Conservation (phyloP, 164 flowering plant genomes). For the Vitis rupestris region DNA sequence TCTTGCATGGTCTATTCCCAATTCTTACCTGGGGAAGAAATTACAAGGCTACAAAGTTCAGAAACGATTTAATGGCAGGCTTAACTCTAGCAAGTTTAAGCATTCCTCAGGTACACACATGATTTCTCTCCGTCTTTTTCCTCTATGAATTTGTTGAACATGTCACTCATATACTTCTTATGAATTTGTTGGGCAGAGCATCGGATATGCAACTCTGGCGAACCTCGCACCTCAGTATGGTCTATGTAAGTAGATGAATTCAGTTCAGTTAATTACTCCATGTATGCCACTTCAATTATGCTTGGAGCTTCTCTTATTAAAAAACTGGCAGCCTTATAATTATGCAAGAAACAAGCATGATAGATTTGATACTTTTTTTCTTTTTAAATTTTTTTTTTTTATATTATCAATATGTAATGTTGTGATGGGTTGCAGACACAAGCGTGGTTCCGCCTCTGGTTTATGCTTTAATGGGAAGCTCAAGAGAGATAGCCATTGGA, state of each 20-base stretch:
- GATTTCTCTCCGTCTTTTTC: neutral
- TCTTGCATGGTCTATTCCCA: conserved; percentile 55
- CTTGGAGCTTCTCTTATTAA: too few species aligned
- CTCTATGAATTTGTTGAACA: too few species aligned
- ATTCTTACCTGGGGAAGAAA: conserved; percentile 64
- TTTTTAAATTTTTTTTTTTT: conserved; percentile 7
- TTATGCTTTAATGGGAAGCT: conserved; percentile 84
- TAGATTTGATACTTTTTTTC: neutral
- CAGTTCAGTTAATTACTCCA: neutral
- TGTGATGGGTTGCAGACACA: conserved; percentile 45
- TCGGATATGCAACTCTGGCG: conserved; percentile 85
- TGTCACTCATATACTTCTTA: neutral
- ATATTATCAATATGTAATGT: neutral
- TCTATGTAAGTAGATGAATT: conserved; percentile 63
- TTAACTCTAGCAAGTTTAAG: conserved; percentile 78
- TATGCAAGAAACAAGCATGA: neutral
- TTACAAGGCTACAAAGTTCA: conserved; percentile 53
- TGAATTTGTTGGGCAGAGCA: conserved; percentile 51
- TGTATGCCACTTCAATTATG: neutral
- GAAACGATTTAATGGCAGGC: conserved; percentile 68
- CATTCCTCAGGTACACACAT: conserved; percentile 72
- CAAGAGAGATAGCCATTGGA: conserved; percentile 86
- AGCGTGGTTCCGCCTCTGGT: conserved; percentile 83
- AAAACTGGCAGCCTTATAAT: too few species aligned
- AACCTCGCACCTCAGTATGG: conserved; percentile 89